phyloP scores from a whole-genome alignment of 2,329 filamentous ascomycete species.

The Microcyclospora pomicola region DNA sequence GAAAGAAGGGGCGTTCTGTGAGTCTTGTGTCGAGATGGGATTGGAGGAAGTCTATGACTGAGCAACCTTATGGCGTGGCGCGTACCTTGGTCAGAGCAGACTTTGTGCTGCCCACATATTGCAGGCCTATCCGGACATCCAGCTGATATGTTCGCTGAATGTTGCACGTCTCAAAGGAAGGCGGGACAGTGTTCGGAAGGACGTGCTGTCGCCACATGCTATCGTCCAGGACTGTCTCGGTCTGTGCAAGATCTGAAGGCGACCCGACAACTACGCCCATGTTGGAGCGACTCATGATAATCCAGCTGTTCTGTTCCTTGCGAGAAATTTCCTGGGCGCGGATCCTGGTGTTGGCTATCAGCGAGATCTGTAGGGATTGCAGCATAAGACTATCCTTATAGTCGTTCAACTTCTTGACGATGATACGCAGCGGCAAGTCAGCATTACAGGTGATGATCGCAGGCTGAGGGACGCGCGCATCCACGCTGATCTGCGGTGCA shows the following conservation, averaged over 20 bases:
- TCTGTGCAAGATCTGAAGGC: slow-evolving; percentile 42
- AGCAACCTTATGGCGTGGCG: slow-evolving; percentile 1
- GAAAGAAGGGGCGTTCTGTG: not conserved
- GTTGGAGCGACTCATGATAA: slow-evolving; percentile 57
- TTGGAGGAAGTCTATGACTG: slow-evolving; percentile 8
- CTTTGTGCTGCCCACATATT: slow-evolving; percentile 50
- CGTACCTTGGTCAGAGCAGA: slow-evolving; percentile 29
- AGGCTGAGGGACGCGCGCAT: slow-evolving; percentile 76
- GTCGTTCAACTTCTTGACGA: slow-evolving; percentile 62
- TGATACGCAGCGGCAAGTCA: slow-evolving; percentile 63
- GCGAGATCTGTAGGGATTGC: slow-evolving; percentile 63
- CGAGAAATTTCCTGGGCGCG: slow-evolving; percentile 62
- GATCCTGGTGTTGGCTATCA: slow-evolving; percentile 68
- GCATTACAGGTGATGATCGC: slow-evolving; percentile 81
- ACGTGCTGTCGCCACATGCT: slow-evolving; percentile 57
- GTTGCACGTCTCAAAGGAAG: slow-evolving; percentile 81
- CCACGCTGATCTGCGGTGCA: slow-evolving; percentile 53
- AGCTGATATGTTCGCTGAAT: slow-evolving; percentile 69
- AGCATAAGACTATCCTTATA: slow-evolving; percentile 59
- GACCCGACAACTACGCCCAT: slow-evolving; percentile 56
- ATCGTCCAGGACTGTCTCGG: slow-evolving; percentile 36
- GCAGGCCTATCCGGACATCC: slow-evolving; percentile 65
- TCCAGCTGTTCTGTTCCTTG: slow-evolving; percentile 59
- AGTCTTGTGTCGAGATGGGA: not conserved
- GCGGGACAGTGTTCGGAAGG: slow-evolving; percentile 75